Evolutionary conservation across 2,329 filamentous ascomycete genomes (phyloP).

Genomic region (Onygenales sp.): DNA sequence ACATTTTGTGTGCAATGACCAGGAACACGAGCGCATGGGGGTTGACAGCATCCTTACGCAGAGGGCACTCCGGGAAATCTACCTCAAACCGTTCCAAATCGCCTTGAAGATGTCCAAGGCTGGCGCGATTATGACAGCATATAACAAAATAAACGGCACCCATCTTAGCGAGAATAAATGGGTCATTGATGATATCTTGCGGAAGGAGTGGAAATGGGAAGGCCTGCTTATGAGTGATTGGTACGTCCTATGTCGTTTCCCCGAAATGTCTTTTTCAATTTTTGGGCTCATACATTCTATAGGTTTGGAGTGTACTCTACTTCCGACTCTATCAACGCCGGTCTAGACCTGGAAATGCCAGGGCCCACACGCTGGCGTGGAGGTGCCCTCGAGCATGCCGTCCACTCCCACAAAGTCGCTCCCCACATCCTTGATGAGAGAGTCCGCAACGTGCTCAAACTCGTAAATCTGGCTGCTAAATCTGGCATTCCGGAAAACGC

Average conservation of each 20-base stretch:
- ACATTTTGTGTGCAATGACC: slow-evolving; percentile 44
- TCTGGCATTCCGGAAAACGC: slow-evolving; percentile 47
- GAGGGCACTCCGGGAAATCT: slow-evolving; percentile 52
- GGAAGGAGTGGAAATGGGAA: slow-evolving; percentile 39
- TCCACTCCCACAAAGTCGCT: slow-evolving; percentile 48
- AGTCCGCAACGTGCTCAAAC: slow-evolving; percentile 48
- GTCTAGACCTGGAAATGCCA: slow-evolving; percentile 40
- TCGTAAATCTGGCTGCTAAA: slow-evolving; percentile 49
- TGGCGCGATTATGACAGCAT: slow-evolving; percentile 50
- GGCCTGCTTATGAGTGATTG: slow-evolving; percentile 40
- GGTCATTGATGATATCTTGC: slow-evolving; percentile 34
- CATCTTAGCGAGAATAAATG: slow-evolving; percentile 35
- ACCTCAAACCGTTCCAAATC: slow-evolving; percentile 55
- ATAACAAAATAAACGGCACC: slow-evolving; percentile 47
- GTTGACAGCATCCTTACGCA: slow-evolving; percentile 37
- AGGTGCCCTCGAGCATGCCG: slow-evolving; percentile 31
- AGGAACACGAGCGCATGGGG: slow-evolving; percentile 36
- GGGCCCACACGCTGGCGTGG: slow-evolving; percentile 37
- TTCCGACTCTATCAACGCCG: slow-evolving; percentile 35
- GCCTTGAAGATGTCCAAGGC: slow-evolving; percentile 47
- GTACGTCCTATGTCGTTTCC: slow-evolving; percentile 15
- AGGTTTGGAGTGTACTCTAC: slow-evolving; percentile 40
- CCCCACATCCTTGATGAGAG: slow-evolving; percentile 48
- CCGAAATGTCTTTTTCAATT: no score
- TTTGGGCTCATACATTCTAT: background rate